Conservation (phyloP, 106 monocot species). For the Dendrobium chrysotoxum region DNA sequence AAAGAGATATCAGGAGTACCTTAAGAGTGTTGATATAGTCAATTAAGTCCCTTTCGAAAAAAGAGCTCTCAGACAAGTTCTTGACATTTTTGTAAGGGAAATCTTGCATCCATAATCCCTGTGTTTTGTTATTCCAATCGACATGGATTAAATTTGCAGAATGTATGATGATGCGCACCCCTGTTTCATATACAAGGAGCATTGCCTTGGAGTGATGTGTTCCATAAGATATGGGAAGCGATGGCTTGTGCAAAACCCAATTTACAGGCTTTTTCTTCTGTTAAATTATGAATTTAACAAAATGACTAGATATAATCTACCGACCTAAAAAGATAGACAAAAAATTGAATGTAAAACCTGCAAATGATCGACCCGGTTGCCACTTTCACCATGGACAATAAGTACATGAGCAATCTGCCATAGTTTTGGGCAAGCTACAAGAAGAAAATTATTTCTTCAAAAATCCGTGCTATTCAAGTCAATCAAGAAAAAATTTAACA, state of each 20-base stretch:
- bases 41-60: conserved; percentile 87
- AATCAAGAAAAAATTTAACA: conserved; percentile 1
- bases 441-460: conserved; percentile 1
- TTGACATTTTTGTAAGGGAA: conserved; percentile 77
- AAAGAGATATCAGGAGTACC: conserved; percentile 33
- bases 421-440: conserved; percentile 71
- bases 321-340: not conserved
- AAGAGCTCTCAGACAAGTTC: conserved; percentile 16
- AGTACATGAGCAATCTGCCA: conserved; percentile 72
- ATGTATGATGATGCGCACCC: conserved; percentile 80
- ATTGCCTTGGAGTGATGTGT: conserved; percentile 98
- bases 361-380: conserved; percentile 40
- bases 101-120: conserved; percentile 99
- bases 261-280: conserved; percentile 59
- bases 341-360: conserved; percentile 32
- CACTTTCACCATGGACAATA: conserved; percentile 85
- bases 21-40: conserved; percentile 79
- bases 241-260: conserved; percentile 89
- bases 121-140: conserved; percentile 99
- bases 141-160: conserved; percentile 94
- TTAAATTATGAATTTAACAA: conserved; percentile 6
- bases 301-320: not conserved
- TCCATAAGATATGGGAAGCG: conserved; percentile 93
- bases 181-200: conserved; percentile 77
- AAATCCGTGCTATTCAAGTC: not conserved